phyloP scores from a whole-genome alignment of 2,329 filamentous ascomycete species.

The Cryphonectria carpinicola region DNA sequence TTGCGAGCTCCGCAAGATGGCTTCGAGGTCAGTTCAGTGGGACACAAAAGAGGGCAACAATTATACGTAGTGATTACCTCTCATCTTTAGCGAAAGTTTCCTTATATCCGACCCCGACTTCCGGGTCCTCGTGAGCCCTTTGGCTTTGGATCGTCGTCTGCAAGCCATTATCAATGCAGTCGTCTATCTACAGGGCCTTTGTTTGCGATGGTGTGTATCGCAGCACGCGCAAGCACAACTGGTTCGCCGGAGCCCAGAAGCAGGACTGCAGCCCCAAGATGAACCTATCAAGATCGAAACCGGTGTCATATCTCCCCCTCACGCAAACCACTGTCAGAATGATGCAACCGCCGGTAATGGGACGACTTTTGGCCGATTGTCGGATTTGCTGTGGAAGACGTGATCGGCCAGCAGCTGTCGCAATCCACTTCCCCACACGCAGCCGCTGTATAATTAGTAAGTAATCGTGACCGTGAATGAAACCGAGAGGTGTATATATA shows the following conservation, averaged over 20 bases:
- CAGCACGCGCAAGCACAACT: background rate
- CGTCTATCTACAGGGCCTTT: background rate
- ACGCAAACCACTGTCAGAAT: constrained; percentile 23
- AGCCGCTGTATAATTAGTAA: constrained; percentile 8
- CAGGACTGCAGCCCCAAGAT: background rate
- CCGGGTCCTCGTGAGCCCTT: background rate
- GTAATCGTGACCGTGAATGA: background rate
- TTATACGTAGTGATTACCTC: background rate
- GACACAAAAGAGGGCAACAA: background rate
- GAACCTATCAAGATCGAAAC: constrained; percentile 1
- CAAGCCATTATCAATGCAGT: background rate
- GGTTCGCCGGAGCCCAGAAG: background rate
- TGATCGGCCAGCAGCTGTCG: constrained; percentile 35
- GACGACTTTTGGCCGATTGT: constrained; percentile 26
- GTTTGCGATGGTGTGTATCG: background rate
- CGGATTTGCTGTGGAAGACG: constrained; percentile 33
- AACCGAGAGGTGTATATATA: background rate
- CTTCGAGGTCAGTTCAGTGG: background rate
- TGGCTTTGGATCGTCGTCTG: background rate
- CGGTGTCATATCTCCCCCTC: constrained; percentile 17
- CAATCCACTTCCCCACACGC: constrained; percentile 30
- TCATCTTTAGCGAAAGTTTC: background rate
- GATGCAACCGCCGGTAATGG: constrained; percentile 25
- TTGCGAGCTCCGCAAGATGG: background rate
- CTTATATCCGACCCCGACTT: background rate